Evolutionary conservation across 2,329 filamentous ascomycete species (phyloP).

Genomic region (Cladosporium austrohemisphaericum): DNA sequence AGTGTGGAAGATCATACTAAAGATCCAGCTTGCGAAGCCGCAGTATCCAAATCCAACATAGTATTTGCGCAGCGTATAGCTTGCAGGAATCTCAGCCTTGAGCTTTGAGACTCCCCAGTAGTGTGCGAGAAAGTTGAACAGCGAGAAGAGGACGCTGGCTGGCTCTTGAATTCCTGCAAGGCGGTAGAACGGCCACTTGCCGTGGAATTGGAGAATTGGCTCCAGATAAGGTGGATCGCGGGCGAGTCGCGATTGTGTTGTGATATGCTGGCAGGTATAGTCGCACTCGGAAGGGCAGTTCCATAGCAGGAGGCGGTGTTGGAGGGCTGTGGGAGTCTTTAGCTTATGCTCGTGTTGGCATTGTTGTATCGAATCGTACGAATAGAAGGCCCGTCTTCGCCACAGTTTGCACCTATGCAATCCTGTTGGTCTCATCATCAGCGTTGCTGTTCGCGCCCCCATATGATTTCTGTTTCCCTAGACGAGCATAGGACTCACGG

Average conservation of each 20-base stretch:
- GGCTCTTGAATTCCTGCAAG: conserved; percentile 93
- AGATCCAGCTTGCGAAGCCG: conserved; percentile 78
- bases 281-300: conserved; percentile 92
- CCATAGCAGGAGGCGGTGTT: conserved; percentile 86
- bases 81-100: conserved; percentile 63
- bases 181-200: conserved; percentile 96
- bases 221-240: conserved; percentile 60
- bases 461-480: not conserved
- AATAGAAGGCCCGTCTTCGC: conserved; percentile 60
- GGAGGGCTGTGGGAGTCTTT: conserved; percentile 58
- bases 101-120: conserved; percentile 70
- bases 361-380: conserved; percentile 48
- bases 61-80: conserved; percentile 74
- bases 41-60: conserved; percentile 78
- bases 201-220: conserved; percentile 86
- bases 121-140: conserved; percentile 88
- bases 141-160: conserved; percentile 85
- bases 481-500: conserved; percentile 54
- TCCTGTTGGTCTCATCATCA: conserved; percentile 51
- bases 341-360: conserved; percentile 8
- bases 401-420: conserved; percentile 78
- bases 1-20: conserved; percentile 88
- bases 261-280: conserved; percentile 93
- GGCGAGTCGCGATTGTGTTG: conserved; percentile 68
- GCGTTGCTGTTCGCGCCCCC: not conserved